phyloP scores from a whole-genome alignment of 176 grass and related monocot species.

The Triticum aestivum region IWGSC_CS_RefSeq_v2.1 NC_057794.1:580368069-580368568 shows the following conservation, averaged over 20 bases:
- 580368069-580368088: neutral
- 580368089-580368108: neutral
- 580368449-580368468: neutral
- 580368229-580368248: neutral
- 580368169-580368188: neutral
- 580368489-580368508: conserved; percentile 49
- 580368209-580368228: neutral
- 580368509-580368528: conserved; percentile 39
- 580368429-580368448: conserved; percentile 7
- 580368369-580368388: neutral
- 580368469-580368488: conserved; percentile 39
- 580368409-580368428: neutral
- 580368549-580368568: neutral
- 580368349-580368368: neutral
- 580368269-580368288: neutral
- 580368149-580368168: conserved; percentile 3
- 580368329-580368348: neutral
- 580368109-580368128: neutral
- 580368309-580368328: neutral
- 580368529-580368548: conserved; percentile 1
- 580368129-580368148: conserved; percentile 1
- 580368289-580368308: neutral
- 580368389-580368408: conserved; percentile 5
- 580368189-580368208: conserved; percentile 1
- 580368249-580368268: neutral